These are phyloP conservation scores for Podospora sp. DNA, from an alignment of 495 filamentous ascomycete genomes.

Conservation along the genomic window DNA sequence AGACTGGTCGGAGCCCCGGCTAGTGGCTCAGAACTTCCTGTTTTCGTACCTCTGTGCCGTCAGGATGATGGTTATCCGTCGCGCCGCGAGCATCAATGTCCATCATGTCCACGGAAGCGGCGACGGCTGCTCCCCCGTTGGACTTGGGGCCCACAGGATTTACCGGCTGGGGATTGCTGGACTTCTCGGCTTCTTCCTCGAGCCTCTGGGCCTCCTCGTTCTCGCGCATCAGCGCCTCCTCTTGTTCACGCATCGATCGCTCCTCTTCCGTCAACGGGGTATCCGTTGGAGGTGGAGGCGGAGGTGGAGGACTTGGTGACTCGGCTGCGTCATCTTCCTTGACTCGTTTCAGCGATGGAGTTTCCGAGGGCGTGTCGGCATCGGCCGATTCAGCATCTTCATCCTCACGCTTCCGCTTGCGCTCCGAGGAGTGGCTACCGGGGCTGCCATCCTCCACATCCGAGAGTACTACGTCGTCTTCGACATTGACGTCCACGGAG, in stretches of 20 bases:
- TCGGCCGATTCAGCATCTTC: conserved; percentile 35
- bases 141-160: background rate
- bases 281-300: conserved; percentile 43
- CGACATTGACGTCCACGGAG: conserved; percentile 34
- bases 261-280: conserved; percentile 41
- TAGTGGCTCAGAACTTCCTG: conserved; percentile 41
- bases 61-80: conserved; percentile 6
- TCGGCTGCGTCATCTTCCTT: conserved; percentile 48
- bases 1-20: background rate
- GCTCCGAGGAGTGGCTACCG: conserved; percentile 32
- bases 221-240: conserved; percentile 40
- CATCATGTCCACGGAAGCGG: background rate
- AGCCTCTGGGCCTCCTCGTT: conserved; percentile 47
- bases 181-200: conserved; percentile 49
- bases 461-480: conserved; percentile 33
- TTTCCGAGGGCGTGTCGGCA: conserved; percentile 45
- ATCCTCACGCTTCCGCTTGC: conserved; percentile 67
- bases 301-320: conserved; percentile 47
- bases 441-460: conserved; percentile 51
- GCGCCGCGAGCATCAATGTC: conserved; percentile 21
- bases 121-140: background rate
- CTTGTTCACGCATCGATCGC: conserved; percentile 46
- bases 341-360: conserved; percentile 50
- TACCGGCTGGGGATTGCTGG: conserved; percentile 21
- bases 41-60: conserved; percentile 20